Percentiles rank a stretch among this genome's conserved stretches.
phyloP scores from a whole-genome alignment of 768 basidiomycete genomes.

The Kwoniella bestiolae region DNA sequence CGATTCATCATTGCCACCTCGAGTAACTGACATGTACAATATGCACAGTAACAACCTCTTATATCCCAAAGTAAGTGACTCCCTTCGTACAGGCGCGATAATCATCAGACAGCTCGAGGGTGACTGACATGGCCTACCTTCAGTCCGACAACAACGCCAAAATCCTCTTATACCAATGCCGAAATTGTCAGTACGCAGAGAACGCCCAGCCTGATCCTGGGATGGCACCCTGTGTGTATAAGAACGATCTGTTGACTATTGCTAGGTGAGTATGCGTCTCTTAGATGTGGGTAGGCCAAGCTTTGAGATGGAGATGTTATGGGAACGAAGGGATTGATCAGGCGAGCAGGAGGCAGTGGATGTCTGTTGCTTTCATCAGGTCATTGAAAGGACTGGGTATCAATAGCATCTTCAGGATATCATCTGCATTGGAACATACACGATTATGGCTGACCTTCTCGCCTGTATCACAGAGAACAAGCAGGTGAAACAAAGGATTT shows the following conservation, averaged over 20 bases:
- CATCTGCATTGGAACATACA: not conserved
- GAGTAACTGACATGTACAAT: constrained; percentile 10
- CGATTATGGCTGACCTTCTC: not conserved
- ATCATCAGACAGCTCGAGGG: not conserved
- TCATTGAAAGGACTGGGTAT: not conserved
- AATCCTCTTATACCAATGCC: constrained; percentile 85
- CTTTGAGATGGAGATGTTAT: too few relatives aligned
- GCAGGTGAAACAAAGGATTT: constrained; percentile 88
- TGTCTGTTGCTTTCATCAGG: not conserved
- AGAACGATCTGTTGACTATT: constrained; percentile 88
- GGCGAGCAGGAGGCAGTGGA: not conserved
- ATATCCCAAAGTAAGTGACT: constrained; percentile 65
- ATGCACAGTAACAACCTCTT: constrained; percentile 77
- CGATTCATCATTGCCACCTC: not conserved
- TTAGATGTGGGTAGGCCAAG: too few relatives aligned
- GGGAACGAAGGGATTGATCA: too few relatives aligned
- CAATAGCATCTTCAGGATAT: not conserved
- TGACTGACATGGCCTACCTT: too few relatives aligned
- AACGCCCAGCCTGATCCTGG: constrained; percentile 63
- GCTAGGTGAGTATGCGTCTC: constrained; percentile 68
- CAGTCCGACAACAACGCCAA: constrained; percentile 84
- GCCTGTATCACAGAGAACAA: constrained; percentile 71
- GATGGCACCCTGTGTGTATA: constrained; percentile 82
- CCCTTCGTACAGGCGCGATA: not conserved
- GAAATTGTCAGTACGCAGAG: constrained; percentile 87